Evolutionary conservation across 768 basidiomycete species (phyloP).

Genomic region (Rhodosporidiobolus sp.): DNA sequence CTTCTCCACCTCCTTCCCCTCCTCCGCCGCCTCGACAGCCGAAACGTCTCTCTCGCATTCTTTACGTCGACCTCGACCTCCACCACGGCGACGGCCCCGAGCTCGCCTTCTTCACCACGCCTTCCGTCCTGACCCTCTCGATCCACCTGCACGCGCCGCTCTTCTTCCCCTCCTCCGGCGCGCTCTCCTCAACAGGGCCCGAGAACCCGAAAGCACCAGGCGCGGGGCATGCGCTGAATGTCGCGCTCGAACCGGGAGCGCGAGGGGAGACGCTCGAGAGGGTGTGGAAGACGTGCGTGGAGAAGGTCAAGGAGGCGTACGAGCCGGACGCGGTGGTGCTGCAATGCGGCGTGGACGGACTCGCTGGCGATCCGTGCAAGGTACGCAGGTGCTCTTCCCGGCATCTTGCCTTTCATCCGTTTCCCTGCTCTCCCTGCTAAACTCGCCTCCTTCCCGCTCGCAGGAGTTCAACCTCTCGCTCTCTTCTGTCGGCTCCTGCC

Average conservation of each 20-base stretch:
- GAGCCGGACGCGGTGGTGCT: conserved; percentile 73
- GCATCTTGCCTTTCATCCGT: conserved; percentile 57
- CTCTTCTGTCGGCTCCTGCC: conserved; percentile 4
- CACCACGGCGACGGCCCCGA: conserved; percentile 74
- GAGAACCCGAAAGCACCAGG: conserved; percentile 51
- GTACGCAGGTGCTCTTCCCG: too few relatives aligned
- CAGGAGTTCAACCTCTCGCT: conserved; percentile 57
- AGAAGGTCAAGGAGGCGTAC: conserved; percentile 61
- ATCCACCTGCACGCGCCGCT: conserved; percentile 77
- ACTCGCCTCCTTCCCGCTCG: conserved; percentile 2
- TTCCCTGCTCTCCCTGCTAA: conserved; percentile 52
- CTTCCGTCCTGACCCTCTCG: conserved; percentile 62
- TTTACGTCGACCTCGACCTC: conserved; percentile 90
- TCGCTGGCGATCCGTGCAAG: conserved; percentile 77
- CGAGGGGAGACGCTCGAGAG: conserved; percentile 57
- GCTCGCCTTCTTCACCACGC: conserved; percentile 49
- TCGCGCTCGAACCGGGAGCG: conserved; percentile 73
- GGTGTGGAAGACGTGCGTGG: conserved; percentile 63
- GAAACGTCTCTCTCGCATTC: conserved; percentile 55
- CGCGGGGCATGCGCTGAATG: conserved; percentile 66
- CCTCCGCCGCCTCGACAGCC: conserved; percentile 45
- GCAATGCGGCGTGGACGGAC: conserved; percentile 82
- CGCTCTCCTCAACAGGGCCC: conserved; percentile 43
- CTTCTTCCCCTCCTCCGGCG: conserved; percentile 69
- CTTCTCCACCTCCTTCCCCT: not conserved